Evolutionary conservation across 73 alveolate species (phyloP).

Genomic region (Uronychia binucleata): DNA sequence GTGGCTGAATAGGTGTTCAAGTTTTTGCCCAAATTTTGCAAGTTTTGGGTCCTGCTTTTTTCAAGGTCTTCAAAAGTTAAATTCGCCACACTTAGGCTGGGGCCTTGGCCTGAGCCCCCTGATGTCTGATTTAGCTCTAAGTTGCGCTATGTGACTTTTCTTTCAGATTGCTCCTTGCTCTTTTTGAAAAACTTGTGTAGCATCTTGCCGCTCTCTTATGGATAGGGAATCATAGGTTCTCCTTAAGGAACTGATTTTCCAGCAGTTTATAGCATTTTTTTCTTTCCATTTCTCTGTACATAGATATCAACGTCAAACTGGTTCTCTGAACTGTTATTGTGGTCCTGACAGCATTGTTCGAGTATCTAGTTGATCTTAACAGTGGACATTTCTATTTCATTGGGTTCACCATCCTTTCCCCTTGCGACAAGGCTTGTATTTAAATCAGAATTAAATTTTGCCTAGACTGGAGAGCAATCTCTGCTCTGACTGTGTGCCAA

Average conservation of each 20-base stretch:
- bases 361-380: neutral
- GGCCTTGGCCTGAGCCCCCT: neutral
- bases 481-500: no score
- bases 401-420: neutral
- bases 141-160: no score
- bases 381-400: no score
- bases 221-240: neutral
- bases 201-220: neutral
- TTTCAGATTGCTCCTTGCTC: no score
- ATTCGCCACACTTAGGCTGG: neutral
- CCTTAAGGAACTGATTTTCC: neutral
- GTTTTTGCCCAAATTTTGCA: neutral
- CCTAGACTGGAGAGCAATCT: no score
- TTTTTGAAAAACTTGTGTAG: neutral
- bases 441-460: no score
- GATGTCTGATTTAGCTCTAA: no score
- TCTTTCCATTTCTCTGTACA: neutral
- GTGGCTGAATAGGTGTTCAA: neutral
- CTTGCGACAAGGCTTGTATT: neutral
- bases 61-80: neutral
- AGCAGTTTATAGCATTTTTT: neutral
- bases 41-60: neutral
- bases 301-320: neutral
- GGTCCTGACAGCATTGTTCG: neutral
- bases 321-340: neutral